A percentile compares a stretch with the other conserved stretches of the same genome.
phyloP scores from a whole-genome alignment of 2,329 filamentous ascomycete genomes.

The Talaromyces atroroseus region DNA sequence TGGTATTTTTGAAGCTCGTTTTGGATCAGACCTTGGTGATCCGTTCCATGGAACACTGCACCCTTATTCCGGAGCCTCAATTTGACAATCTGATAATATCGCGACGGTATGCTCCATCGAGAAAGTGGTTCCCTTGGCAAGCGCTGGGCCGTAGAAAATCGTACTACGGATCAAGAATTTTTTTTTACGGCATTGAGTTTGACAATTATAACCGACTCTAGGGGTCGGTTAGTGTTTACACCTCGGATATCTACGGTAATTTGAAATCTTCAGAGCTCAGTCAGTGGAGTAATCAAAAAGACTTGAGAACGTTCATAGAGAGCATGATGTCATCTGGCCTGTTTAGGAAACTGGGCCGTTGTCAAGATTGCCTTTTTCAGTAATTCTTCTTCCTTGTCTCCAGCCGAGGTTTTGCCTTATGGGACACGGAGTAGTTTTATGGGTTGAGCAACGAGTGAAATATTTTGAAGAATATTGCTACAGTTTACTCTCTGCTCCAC shows the following conservation, averaged over 20 bases:
- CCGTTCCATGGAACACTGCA: not conserved
- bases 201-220: no score
- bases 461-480: not conserved
- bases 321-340: not conserved
- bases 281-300: no score
- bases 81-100: not conserved
- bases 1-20: no score
- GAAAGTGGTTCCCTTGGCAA: not conserved
- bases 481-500: slow-evolving; percentile 32
- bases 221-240: no score
- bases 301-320: not conserved
- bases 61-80: not conserved
- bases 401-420: not conserved
- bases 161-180: not conserved
- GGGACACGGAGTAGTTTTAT: no score
- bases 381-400: not conserved
- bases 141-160: not conserved
- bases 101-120: not conserved
- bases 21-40: no score
- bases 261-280: no score
- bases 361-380: not conserved
- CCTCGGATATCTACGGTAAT: no score
- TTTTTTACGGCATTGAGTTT: not conserved
- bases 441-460: no score
- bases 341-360: not conserved